Conservation (phyloP, 768 basidiomycete species). For the Suillus occidentalis region DNA sequence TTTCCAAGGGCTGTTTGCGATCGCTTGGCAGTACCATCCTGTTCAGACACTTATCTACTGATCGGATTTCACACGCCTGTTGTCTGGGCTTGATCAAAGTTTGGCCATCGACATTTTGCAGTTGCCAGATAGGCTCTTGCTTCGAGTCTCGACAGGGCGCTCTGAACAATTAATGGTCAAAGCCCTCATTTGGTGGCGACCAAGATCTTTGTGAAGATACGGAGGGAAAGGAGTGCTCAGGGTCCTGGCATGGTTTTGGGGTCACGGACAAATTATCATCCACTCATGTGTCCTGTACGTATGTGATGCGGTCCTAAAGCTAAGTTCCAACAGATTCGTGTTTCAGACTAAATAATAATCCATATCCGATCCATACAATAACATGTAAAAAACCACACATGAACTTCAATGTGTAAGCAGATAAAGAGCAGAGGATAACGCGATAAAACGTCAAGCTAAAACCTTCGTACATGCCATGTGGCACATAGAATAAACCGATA, state of each 20-base stretch:
- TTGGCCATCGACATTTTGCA: not conserved
- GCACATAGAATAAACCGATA: slow-evolving; percentile 23
- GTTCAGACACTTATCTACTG: slow-evolving; percentile 24
- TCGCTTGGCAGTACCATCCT: slow-evolving; percentile 14
- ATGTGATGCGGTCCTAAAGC: not conserved
- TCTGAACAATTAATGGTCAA: not conserved
- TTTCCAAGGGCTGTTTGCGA: slow-evolving; percentile 12
- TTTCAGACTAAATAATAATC: slow-evolving; percentile 21
- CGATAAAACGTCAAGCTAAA: slow-evolving; percentile 11
- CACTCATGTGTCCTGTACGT: not conserved
- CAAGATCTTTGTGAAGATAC: not conserved
- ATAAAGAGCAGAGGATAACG: slow-evolving; percentile 6
- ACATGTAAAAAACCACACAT: slow-evolving; percentile 15
- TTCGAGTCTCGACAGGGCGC: not conserved
- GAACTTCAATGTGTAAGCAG: slow-evolving; percentile 24
- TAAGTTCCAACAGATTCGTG: not conserved
- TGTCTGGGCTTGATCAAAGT: slow-evolving; percentile 1
- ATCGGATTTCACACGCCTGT: slow-evolving; percentile 72
- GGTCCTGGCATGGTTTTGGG: not conserved
- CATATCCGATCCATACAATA: slow-evolving; percentile 12
- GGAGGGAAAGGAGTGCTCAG: not conserved
- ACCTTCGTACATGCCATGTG: slow-evolving; percentile 24
- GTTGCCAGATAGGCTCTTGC: not conserved
- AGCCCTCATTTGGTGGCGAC: not conserved
- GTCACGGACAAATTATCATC: not conserved